These are phyloP conservation scores for Apiotrichum montevideense DNA, from an alignment of 1,284 basidiomycete species.

Conservation along the genomic window DNA sequence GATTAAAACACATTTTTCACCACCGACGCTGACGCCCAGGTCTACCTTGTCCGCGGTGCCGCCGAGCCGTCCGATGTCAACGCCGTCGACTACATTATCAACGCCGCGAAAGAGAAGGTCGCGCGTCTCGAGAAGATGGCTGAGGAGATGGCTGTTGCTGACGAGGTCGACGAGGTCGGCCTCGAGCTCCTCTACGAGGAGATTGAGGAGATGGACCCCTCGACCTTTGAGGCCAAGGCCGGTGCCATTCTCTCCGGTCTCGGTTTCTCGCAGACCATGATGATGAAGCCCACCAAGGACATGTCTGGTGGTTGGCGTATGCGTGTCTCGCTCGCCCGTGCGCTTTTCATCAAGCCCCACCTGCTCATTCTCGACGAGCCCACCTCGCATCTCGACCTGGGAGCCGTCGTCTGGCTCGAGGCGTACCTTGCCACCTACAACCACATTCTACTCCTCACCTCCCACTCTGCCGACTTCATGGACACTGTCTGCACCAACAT, in stretches of 20 bases:
- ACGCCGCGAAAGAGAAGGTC: constrained; percentile 88
- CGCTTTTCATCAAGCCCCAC: constrained; percentile 95
- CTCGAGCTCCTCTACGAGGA: constrained; percentile 90
- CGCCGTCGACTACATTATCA: constrained; percentile 92
- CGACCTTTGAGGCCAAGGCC: constrained; percentile 92
- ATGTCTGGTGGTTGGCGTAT: constrained; percentile 99
- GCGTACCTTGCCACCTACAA: constrained; percentile 97
- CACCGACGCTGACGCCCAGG: constrained; percentile 46
- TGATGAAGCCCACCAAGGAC: constrained; percentile 94
- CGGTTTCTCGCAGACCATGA: constrained; percentile 86
- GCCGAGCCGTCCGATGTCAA: constrained; percentile 95
- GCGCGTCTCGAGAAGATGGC: constrained; percentile 91
- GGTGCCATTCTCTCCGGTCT: constrained; percentile 94
- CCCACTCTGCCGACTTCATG: constrained; percentile 98
- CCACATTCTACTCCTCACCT: constrained; percentile 77
- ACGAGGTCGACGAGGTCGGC: constrained; percentile 79
- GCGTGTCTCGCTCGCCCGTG: constrained; percentile 94
- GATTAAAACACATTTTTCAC: background rate
- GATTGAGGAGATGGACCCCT: constrained; percentile 93
- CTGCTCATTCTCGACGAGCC: constrained; percentile 81
- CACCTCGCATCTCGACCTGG: constrained; percentile 67
- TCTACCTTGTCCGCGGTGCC: constrained; percentile 93
- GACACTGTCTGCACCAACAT: constrained; percentile 95
- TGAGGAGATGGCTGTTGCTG: constrained; percentile 85
- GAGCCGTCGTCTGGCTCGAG: constrained; percentile 98